A percentile compares a stretch with the other conserved stretches of the same genome.
These are phyloP conservation scores for Boletus eberwhitei DNA, from an alignment of 768 basidiomycete genomes.

Conservation along the genomic window DNA sequence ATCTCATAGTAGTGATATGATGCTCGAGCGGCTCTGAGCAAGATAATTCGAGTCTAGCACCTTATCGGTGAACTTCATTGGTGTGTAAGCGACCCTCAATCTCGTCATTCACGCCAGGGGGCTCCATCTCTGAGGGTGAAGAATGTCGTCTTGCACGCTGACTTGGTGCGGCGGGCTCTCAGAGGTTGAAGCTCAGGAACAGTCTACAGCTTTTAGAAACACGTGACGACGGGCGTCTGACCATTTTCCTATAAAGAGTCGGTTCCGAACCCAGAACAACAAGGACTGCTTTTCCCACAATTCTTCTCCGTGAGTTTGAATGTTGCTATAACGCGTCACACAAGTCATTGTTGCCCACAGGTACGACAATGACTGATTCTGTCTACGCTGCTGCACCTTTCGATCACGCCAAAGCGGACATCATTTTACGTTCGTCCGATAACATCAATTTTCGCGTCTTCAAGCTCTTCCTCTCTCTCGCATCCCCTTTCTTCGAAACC, in stretches of 20 bases:
- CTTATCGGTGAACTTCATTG: too few relatives aligned
- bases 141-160: too few relatives aligned
- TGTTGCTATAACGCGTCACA: background rate
- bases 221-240: background rate
- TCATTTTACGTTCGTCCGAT: slow-evolving; percentile 27
- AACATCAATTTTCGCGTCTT: slow-evolving; percentile 11
- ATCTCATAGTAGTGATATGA: too few relatives aligned
- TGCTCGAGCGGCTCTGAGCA: too few relatives aligned
- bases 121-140: too few relatives aligned
- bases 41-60: too few relatives aligned
- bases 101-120: too few relatives aligned
- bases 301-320: background rate
- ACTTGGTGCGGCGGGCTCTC: too few relatives aligned
- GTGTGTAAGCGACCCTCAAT: too few relatives aligned
- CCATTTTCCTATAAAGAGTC: too few relatives aligned
- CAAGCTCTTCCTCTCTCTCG: slow-evolving; percentile 29
- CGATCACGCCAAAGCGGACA: slow-evolving; percentile 17
- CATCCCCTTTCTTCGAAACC: slow-evolving; percentile 33
- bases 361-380: background rate
- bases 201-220: background rate
- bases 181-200: background rate
- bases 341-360: background rate
- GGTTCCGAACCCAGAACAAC: background rate
- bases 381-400: slow-evolving; percentile 15
- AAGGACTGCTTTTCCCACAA: too few relatives aligned